Base-by-base conservation (phyloP, 2,329 filamentous ascomycete species). In the Calonectria ilicicola region DNA sequence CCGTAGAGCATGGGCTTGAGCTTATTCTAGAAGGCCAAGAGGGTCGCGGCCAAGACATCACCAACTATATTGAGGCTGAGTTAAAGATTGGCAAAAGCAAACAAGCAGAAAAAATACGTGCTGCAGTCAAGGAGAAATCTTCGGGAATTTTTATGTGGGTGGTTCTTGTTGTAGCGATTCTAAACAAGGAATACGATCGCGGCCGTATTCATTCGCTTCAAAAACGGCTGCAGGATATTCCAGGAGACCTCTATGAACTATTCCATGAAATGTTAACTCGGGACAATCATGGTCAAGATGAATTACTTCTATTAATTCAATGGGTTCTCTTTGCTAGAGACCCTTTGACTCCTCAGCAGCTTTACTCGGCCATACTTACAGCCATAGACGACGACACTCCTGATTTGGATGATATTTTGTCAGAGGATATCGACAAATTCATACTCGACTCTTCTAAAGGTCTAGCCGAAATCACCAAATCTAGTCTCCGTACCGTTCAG, bases 281-380 rank as follows among this genome's bases (percentile, higher is more conserved):
- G 19, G 89, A 92, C 65, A 21, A 67, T 0, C 44, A 82, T 0
- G 83, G 89, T 6, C 80, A 81, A 58, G 80, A 86, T 0, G 80
- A 84, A 0, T 74, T 91, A 0, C 67, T 84, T 0, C 73, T 89
- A 0, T 90, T 86, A 35, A 72, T 92, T 0, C 84, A 72, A 23
- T 92, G 87, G 87, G 82, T 92, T 0, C 81, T 92, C 0, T 91
- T 85, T 27, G 83, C 90, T 0, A 81, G 78, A 9, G 74, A 80
- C 0, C 87, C 89, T 0, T 69, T 91, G 0, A 81, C 53, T 0
- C 85, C 81, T 0, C 74, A 83, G 1, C 85, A 91, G 72, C 82
- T 89, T 0, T 89, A 88, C 72, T 77, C 76, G 7, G 81, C 79
- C 0, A 49, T 80, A 0, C 40, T 75, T n/a, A 42, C 35, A 4